Percentiles rank a stretch among this genome's conserved stretches.
phyloP scores from a whole-genome alignment of 192 early-diverging fungal species.

The Dispira simplex region DNA sequence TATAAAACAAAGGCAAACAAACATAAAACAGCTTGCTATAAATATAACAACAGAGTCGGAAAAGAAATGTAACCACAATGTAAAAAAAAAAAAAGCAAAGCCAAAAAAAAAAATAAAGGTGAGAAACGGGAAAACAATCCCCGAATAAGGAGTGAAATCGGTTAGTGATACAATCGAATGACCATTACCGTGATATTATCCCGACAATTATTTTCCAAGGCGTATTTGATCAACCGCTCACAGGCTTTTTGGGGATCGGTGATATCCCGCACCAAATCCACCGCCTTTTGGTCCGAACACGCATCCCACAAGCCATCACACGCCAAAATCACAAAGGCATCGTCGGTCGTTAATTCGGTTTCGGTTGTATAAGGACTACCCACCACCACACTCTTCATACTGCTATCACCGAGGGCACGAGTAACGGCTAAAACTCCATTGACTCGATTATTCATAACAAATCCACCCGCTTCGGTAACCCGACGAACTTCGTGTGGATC shows the following conservation, averaged over 20 bases:
- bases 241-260: constrained; percentile 64
- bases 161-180: constrained; percentile 34
- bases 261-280: constrained; percentile 68
- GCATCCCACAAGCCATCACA: constrained; percentile 99
- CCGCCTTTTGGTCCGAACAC: constrained; percentile 84
- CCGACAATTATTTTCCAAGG: constrained; percentile 81
- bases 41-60: no score
- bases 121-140: background rate
- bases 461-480: constrained; percentile 86
- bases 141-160: background rate
- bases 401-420: constrained; percentile 82
- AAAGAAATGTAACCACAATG: background rate
- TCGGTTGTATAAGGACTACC: constrained; percentile 94
- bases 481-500: constrained; percentile 79
- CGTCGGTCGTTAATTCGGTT: constrained; percentile 53
- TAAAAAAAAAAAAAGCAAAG: background rate
- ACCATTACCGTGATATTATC: constrained; percentile 94
- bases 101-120: background rate
- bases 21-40: no score
- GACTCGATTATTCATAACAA: constrained; percentile 95
- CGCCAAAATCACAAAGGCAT: constrained; percentile 81
- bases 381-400: constrained; percentile 94
- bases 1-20: no score
- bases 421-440: constrained; percentile 97
- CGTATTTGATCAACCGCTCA: constrained; percentile 63